These are phyloP conservation scores for Paxillus ammoniavirescens DNA, from an alignment of 768 basidiomycete genomes.

Conservation along the genomic window DNA sequence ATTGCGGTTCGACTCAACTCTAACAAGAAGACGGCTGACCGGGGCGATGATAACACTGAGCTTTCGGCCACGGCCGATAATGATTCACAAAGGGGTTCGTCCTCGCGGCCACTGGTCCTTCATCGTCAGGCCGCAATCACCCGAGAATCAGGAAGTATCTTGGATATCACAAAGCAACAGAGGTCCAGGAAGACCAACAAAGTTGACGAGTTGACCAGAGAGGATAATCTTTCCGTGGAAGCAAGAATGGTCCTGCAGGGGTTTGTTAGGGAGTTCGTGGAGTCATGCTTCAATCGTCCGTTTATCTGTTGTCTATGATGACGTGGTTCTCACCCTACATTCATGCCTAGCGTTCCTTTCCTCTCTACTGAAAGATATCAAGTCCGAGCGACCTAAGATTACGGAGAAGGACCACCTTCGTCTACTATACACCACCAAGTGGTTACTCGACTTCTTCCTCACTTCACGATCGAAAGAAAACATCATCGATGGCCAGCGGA, in stretches of 20 bases:
- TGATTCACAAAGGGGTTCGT: constrained; percentile 17
- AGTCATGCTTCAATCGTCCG: constrained; percentile 88
- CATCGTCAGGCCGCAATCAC: constrained; percentile 84
- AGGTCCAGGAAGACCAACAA: constrained; percentile 57
- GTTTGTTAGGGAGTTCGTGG: constrained; percentile 71
- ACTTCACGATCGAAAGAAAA: constrained; percentile 40
- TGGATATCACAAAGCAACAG: constrained; percentile 69
- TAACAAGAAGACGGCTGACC: constrained; percentile 39
- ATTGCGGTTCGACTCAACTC: constrained; percentile 75
- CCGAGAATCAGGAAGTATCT: constrained; percentile 60
- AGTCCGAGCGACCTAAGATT: constrained; percentile 86
- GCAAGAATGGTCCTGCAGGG: constrained; percentile 63
- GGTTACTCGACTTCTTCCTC: constrained; percentile 92
- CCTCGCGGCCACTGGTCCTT: constrained; percentile 64
- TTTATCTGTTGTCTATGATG: constrained; percentile 17
- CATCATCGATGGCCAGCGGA: constrained; percentile 24
- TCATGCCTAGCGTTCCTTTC: constrained; percentile 73
- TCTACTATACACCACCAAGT: constrained; percentile 81
- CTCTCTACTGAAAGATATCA: constrained; percentile 87
- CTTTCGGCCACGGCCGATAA: constrained; percentile 20
- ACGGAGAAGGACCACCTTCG: constrained; percentile 94
- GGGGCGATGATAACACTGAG: constrained; percentile 22
- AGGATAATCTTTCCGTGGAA: constrained; percentile 67
- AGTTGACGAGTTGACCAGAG: constrained; percentile 63
- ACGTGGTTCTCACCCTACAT: constrained; percentile 14